These are phyloP conservation scores for Saturnispora dispora DNA, from an alignment of 805 yeast genomes.

Conservation along the genomic window DNA sequence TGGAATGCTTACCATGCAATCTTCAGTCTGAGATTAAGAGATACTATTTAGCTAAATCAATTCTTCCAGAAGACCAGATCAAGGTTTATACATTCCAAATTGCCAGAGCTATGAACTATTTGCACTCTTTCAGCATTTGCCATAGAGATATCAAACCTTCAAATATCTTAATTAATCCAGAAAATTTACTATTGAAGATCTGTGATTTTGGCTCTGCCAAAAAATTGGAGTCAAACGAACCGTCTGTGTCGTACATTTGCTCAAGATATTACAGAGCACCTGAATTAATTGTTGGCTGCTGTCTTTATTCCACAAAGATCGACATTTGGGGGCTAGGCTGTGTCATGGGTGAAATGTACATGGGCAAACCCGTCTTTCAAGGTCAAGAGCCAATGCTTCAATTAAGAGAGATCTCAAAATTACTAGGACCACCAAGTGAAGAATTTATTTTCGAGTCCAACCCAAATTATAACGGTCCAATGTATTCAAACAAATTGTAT, in stretches of 20 bases:
- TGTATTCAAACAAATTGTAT: constrained; percentile 50
- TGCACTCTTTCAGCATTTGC: constrained; percentile 72
- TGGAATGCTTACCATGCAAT: constrained; percentile 82
- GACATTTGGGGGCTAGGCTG: constrained; percentile 99
- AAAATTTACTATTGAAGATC: constrained; percentile 55
- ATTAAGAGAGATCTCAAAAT: constrained; percentile 79
- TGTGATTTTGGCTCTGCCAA: constrained; percentile 87
- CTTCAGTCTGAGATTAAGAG: constrained; percentile 67
- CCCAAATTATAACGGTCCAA: constrained; percentile 67
- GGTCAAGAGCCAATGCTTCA: constrained; percentile 87
- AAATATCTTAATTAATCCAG: constrained; percentile 68
- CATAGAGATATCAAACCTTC: constrained; percentile 84
- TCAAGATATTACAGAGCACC: constrained; percentile 96
- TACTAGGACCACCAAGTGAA: constrained; percentile 80
- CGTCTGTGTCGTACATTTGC: constrained; percentile 92
- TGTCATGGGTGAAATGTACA: constrained; percentile 86
- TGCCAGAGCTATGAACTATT: constrained; percentile 73
- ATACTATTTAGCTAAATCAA: constrained; percentile 50
- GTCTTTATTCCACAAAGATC: constrained; percentile 79
- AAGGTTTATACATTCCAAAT: constrained; percentile 72
- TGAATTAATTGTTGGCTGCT: constrained; percentile 85
- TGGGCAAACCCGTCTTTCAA: constrained; percentile 92
- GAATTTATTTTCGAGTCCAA: constrained; percentile 65
- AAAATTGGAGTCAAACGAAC: constrained; percentile 65
- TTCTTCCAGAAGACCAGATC: constrained; percentile 63